Evolutionary conservation across 495 filamentous ascomycete genomes (phyloP).

Genomic region (Tirmania nivea): DNA sequence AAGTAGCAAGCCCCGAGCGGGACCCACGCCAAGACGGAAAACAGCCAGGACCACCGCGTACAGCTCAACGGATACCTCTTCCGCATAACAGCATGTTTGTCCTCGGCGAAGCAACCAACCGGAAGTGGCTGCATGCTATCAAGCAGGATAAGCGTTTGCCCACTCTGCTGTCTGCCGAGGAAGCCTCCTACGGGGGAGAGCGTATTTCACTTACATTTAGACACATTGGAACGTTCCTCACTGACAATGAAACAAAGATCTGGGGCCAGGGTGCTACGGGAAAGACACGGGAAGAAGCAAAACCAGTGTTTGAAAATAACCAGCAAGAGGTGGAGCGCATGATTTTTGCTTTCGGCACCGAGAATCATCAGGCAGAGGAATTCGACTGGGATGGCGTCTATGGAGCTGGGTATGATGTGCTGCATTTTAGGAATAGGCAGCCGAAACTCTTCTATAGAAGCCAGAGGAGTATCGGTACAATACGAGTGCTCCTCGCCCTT

Average conservation of each 20-base stretch:
- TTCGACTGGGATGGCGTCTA: conserved; percentile 70
- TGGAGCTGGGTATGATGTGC: conserved; percentile 65
- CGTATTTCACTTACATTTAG: conserved; percentile 89
- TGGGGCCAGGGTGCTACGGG: conserved; percentile 77
- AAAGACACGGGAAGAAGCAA: conserved; percentile 38
- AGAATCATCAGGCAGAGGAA: conserved; percentile 45
- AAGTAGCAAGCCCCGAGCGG: not conserved
- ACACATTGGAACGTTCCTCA: conserved; percentile 65
- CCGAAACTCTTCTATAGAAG: conserved; percentile 11
- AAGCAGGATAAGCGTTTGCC: conserved; percentile 56
- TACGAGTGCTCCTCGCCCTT: conserved; percentile 18
- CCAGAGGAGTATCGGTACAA: not conserved
- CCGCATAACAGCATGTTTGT: conserved; percentile 79
- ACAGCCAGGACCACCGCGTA: conserved; percentile 22
- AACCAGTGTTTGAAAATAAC: conserved; percentile 44
- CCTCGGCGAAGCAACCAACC: conserved; percentile 63
- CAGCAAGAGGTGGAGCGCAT: conserved; percentile 42
- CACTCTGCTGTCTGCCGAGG: conserved; percentile 41
- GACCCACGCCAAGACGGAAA: conserved; percentile 6
- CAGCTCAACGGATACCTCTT: conserved; percentile 44
- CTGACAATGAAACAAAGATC: conserved; percentile 38
- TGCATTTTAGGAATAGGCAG: conserved; percentile 31
- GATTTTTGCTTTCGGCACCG: conserved; percentile 58
- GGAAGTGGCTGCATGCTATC: conserved; percentile 75
- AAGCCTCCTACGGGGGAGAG: conserved; percentile 48